Conservation (phyloP, 805 yeast species). For the Zygoascus flipseniorum region DNA sequence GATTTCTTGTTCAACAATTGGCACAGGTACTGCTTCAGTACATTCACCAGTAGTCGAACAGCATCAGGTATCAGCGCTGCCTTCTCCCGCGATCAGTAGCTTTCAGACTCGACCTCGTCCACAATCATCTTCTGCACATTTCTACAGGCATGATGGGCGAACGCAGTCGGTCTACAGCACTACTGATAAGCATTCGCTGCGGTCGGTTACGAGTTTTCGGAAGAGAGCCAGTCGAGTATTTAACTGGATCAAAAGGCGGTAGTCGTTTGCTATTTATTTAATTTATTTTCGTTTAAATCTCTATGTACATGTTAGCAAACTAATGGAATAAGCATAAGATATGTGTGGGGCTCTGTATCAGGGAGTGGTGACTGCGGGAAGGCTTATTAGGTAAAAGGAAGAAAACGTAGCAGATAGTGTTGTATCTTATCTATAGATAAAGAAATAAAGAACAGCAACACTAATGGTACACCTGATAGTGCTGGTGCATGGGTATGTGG, state of each 20-base stretch:
- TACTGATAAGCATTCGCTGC: background rate
- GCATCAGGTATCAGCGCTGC: background rate
- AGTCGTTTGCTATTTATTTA: background rate
- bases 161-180: background rate
- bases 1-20: background rate
- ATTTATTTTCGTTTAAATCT: background rate
- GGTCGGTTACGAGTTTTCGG: background rate
- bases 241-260: constrained; percentile 1
- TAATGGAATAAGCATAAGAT: background rate
- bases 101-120: background rate
- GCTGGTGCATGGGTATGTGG: constrained; percentile 49
- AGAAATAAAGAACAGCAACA: background rate
- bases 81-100: background rate
- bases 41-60: background rate
- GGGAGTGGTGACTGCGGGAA: too few species aligned
- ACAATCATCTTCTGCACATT: background rate
- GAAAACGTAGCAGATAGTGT: too few species aligned
- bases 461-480: constrained; percentile 45
- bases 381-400: too few species aligned
- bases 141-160: background rate
- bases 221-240: constrained; percentile 1
- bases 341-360: background rate
- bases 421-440: too few species aligned
- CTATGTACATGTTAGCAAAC: background rate
- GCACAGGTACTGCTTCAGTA: background rate